Base-by-base conservation (phyloP, 2,329 filamentous ascomycete genomes). In the Ilyonectria mors-panacis region DNA sequence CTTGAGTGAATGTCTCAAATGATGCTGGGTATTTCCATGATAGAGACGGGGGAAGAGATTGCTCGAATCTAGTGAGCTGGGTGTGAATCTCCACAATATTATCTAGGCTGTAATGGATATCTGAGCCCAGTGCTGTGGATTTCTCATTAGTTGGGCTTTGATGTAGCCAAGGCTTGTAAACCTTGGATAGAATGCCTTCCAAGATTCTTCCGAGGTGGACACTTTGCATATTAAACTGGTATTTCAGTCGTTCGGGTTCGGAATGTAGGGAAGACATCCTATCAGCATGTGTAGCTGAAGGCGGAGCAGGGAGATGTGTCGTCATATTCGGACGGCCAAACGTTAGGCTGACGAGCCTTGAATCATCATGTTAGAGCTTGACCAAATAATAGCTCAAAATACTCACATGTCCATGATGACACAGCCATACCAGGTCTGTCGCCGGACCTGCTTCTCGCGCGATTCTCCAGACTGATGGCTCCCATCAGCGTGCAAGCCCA, bases 401-500 rank as follows among this genome's bases (percentile, higher is more conserved):
- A 30, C 62, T 65, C 56, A 65, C 74, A 69, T 69, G 28, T 75
- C 74, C 45, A 75, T 33, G 1, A 72, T 50, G 67, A 76, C 68
- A 59, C 74, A 76, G 9, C 66, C 72, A 51, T 75, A 63, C 73
- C 74, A 76, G 6, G 70, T 73, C 10, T 73, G 59, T 13, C 73
- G 54, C 19, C 73, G 57, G 2, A 66, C 26, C 28, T 59, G 17
- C 17, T 13, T n/a, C 10, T 33, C 63, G 5, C 55, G 54, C 2
- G 45, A 33, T 21, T 56, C 53, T 21, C 33, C 37, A 19, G 39
- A n/a, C 6, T 33, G n/a, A 10, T 30, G 15, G 12, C 12, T 21
- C 5, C 15, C 10, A 5, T 73, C 75, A 8, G 77, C 76, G 59
- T 85, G 82, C 37, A 85, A 67, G 0, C 83, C 82, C 3, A 85